Percentiles rank a stretch among this genome's conserved stretches.
These are phyloP conservation scores for Penicillium soppii DNA, from an alignment of 495 filamentous ascomycete species.

Conservation along the genomic window DNA sequence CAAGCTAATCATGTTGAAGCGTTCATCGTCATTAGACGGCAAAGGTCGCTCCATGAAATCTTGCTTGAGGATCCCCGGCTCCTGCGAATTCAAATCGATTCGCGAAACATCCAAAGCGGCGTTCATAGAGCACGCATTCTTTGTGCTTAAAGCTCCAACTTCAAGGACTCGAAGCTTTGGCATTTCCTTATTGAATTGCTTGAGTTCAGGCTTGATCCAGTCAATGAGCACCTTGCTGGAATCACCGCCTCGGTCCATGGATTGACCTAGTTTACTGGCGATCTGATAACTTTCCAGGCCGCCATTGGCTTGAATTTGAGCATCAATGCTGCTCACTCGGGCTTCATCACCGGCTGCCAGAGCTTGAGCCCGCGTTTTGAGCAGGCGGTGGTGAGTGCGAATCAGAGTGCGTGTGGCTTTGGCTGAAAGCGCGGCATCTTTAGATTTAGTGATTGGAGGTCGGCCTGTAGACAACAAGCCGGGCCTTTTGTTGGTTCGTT, in stretches of 20 bases:
- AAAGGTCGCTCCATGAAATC: constrained; percentile 92
- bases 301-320: constrained; percentile 64
- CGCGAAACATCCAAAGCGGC: constrained; percentile 69
- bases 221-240: constrained; percentile 81
- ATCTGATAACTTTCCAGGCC: constrained; percentile 83
- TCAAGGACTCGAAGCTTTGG: constrained; percentile 69
- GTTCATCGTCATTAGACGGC: constrained; percentile 57
- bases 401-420: constrained; percentile 80
- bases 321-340: constrained; percentile 54
- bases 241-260: constrained; percentile 82
- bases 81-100: constrained; percentile 89
- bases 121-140: constrained; percentile 79
- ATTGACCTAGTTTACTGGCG: constrained; percentile 87
- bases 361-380: constrained; percentile 74
- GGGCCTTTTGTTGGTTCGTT: constrained; percentile 33
- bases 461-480: constrained; percentile 67
- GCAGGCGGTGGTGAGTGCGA: constrained; percentile 76
- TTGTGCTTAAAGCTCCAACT: constrained; percentile 81
- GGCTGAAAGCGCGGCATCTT: constrained; percentile 65
- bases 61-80: constrained; percentile 74
- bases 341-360: constrained; percentile 58
- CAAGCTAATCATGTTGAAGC: constrained; percentile 88
- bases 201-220: constrained; percentile 65
- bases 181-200: constrained; percentile 18
- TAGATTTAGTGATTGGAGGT: constrained; percentile 55